These are phyloP conservation scores for Schizothecium vesticola DNA, from an alignment of 495 filamentous ascomycete species.

Conservation along the genomic window DNA sequence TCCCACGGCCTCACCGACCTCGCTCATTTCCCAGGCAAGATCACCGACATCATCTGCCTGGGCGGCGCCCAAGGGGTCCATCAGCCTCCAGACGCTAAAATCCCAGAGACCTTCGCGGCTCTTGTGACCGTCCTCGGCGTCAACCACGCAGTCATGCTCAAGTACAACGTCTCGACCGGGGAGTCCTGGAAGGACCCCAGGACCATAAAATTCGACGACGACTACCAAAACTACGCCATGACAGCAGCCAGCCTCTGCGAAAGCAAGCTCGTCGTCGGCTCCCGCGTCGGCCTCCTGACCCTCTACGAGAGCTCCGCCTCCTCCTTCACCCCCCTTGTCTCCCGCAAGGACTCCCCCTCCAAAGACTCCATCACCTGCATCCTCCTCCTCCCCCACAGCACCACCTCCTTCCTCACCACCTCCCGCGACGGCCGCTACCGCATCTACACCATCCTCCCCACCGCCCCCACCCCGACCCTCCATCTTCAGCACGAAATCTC, in stretches of 20 bases:
- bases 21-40: slow-evolving; percentile 41
- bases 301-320: slow-evolving; percentile 12
- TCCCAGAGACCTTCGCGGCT: slow-evolving; percentile 10
- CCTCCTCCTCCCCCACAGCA: slow-evolving; percentile 27
- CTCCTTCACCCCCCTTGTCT: slow-evolving; percentile 8
- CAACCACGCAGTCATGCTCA: slow-evolving; percentile 18
- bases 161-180: slow-evolving; percentile 7
- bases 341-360: slow-evolving; percentile 42
- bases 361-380: slow-evolving; percentile 70
- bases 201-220: slow-evolving; percentile 2
- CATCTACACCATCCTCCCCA: slow-evolving; percentile 41
- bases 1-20: slow-evolving; percentile 24
- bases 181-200: slow-evolving; percentile 5
- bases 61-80: neutral
- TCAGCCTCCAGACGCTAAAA: neutral
- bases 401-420: slow-evolving; percentile 54
- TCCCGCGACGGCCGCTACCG: slow-evolving; percentile 71
- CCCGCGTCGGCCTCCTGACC: slow-evolving; percentile 39
- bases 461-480: slow-evolving; percentile 2
- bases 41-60: slow-evolving; percentile 45
- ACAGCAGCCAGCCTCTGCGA: slow-evolving; percentile 33
- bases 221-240: slow-evolving; percentile 18
- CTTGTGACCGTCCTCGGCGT: slow-evolving; percentile 22
- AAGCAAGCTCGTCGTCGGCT: slow-evolving; percentile 60
- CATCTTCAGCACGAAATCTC: slow-evolving; percentile 39